A percentile compares a stretch with the other conserved stretches of the same genome.
phyloP scores from a whole-genome alignment of 768 basidiomycete species.

The Lentinus brumalis region DNA sequence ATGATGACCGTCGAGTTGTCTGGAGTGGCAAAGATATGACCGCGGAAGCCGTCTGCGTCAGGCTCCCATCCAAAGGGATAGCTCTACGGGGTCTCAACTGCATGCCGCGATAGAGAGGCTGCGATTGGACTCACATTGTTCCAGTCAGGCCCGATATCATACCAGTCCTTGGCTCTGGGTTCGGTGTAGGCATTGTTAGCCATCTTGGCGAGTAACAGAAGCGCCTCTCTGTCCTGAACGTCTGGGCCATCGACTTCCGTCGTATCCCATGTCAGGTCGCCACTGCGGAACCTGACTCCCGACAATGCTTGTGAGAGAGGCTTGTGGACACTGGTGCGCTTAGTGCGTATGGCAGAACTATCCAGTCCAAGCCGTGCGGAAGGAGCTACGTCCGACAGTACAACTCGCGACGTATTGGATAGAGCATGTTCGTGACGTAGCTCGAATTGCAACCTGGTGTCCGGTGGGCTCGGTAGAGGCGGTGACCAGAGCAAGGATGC shows the following conservation, averaged over 20 bases:
- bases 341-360: slow-evolving; percentile 45
- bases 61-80: slow-evolving; percentile 90
- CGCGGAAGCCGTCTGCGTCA: slow-evolving; percentile 86
- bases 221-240: slow-evolving; percentile 65
- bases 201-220: slow-evolving; percentile 87
- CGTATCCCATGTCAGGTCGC: slow-evolving; percentile 60
- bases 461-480: slow-evolving; percentile 19
- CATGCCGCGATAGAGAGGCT: not conserved
- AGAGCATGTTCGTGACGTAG: slow-evolving; percentile 68
- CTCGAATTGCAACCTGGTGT: slow-evolving; percentile 49
- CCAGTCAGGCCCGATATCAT: slow-evolving; percentile 63
- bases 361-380: slow-evolving; percentile 30
- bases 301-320: slow-evolving; percentile 46
- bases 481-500: slow-evolving; percentile 22
- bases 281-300: slow-evolving; percentile 37
- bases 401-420: slow-evolving; percentile 51
- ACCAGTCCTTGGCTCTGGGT: slow-evolving; percentile 63
- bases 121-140: slow-evolving; percentile 36
- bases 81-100: slow-evolving; percentile 39
- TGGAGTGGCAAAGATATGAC: slow-evolving; percentile 84
- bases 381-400: slow-evolving; percentile 56
- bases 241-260: slow-evolving; percentile 71
- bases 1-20: slow-evolving; percentile 88
- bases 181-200: slow-evolving; percentile 77
- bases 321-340: slow-evolving; percentile 42